Evolutionary conservation across 176 grass and related monocot genomes (phyloP).

Genomic region (Lolium multiflorum): DNA sequence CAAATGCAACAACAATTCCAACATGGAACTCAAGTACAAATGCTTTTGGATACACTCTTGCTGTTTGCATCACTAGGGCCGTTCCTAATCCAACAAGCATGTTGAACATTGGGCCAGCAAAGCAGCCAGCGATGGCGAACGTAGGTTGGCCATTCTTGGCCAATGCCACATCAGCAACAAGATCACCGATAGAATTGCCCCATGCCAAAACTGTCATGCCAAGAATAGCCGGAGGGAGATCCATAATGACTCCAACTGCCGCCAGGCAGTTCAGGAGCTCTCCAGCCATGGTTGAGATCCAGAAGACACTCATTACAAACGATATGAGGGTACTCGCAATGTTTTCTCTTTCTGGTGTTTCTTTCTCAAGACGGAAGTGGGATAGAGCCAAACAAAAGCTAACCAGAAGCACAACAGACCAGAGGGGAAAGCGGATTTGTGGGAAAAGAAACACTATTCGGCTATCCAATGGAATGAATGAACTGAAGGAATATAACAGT

Average conservation of each 20-base stretch:
- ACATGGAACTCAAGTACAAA: slow-evolving; percentile 83
- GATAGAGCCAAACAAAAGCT: slow-evolving; percentile 71
- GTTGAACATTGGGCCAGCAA: slow-evolving; percentile 96
- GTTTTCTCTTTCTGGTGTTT: slow-evolving; percentile 58
- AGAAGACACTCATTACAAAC: slow-evolving; percentile 90
- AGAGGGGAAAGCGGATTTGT: slow-evolving; percentile 67
- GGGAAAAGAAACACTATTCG: slow-evolving; percentile 85
- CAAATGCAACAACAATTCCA: slow-evolving; percentile 88
- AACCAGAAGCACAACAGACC: slow-evolving; percentile 70
- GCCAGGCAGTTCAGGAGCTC: slow-evolving; percentile 93
- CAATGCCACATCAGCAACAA: slow-evolving; percentile 79
- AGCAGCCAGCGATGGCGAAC: slow-evolving; percentile 92
- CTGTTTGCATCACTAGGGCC: slow-evolving; percentile 80
- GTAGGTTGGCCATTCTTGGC: slow-evolving; percentile 73
- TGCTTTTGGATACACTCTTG: slow-evolving; percentile 71
- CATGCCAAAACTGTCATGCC: slow-evolving; percentile 93
- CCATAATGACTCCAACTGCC: slow-evolving; percentile 77
- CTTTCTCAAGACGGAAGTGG: slow-evolving; percentile 73
- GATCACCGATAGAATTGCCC: slow-evolving; percentile 93
- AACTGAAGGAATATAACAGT: slow-evolving; percentile 76
- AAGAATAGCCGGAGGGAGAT: slow-evolving; percentile 82
- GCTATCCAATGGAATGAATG: slow-evolving; percentile 74
- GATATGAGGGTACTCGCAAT: slow-evolving; percentile 62
- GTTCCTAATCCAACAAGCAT: slow-evolving; percentile 89
- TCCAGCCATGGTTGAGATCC: slow-evolving; percentile 94